Base-by-base conservation (phyloP, 176 grass and related monocot genomes). In the Oryza australiensis region DNA sequence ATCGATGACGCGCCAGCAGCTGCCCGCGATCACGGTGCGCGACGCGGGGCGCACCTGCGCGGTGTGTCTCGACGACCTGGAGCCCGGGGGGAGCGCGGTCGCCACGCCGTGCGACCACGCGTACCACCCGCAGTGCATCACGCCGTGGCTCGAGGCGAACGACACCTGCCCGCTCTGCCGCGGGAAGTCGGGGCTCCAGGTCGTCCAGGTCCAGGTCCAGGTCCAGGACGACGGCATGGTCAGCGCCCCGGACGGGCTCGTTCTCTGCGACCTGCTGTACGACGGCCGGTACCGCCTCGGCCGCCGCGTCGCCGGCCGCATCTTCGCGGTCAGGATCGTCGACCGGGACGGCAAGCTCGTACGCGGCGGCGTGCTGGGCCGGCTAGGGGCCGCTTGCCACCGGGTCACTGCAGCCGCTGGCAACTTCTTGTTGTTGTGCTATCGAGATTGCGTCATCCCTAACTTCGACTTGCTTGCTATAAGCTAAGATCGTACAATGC, bases 91-190 rank as follows among this genome's bases (percentile, higher is more conserved):
- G 32, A 1, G 1, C 66, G 86, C 86, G 16, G 9, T 34, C 12
- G 41, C 65, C 66, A 87, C 80, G 42, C 66, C 32, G 41, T 83
- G 86, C 86, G 66, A 23, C 40, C 80, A 87, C 66, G 5, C 1
- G 73, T 77, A 65, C 80, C 86, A 87, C 41, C 66, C 65, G 40
- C 16, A 9, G 12, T 87, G 86, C 86, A 8, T 87, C 73, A 34
- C 66, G 41, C 66, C 53, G 30, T 82, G 73, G 86, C 2, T 87
- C 57, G 2, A 42, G 66, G 12, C 12, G 15, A 51, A 27, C 12
- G 66, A 32, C 73, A 82, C 66, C 29, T 87, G 79, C 73, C 79
- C 66, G 23, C 72, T 87, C 73, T 77, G 79, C 73, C 73, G 79
- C 53, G 0, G n/a, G 28, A 23, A 12, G 72, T 38, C 53, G 53